phyloP scores from a whole-genome alignment of 495 filamentous ascomycete genomes.

The Penicillium soppii region DNA sequence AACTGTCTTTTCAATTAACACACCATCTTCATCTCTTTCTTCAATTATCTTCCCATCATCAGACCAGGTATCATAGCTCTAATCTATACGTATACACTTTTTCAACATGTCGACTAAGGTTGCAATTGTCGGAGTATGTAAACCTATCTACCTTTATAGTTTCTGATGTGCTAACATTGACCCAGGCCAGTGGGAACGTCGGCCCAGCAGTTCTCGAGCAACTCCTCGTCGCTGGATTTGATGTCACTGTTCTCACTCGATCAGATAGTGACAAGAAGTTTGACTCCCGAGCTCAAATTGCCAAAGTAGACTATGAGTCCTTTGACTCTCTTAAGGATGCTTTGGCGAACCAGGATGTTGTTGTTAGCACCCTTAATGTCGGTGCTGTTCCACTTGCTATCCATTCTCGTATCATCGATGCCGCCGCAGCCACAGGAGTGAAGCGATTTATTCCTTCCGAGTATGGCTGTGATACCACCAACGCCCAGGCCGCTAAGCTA shows the following conservation, averaged over 20 bases:
- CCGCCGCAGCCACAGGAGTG: constrained; percentile 57
- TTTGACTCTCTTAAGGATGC: constrained; percentile 44
- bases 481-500: constrained; percentile 33
- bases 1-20: too few relatives aligned
- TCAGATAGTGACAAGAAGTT: constrained; percentile 33
- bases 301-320: constrained; percentile 56
- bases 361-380: constrained; percentile 35
- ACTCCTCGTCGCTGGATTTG: constrained; percentile 54
- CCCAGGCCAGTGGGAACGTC: constrained; percentile 57
- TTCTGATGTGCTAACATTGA: neutral
- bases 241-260: constrained; percentile 59
- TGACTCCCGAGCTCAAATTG: constrained; percentile 40
- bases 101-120: constrained; percentile 4
- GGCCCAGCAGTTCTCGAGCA: constrained; percentile 55
- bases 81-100: neutral
- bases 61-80: neutral
- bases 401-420: constrained; percentile 57
- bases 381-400: constrained; percentile 22
- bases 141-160: neutral
- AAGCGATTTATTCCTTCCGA: constrained; percentile 64
- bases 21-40: neutral
- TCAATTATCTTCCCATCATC: neutral
- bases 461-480: constrained; percentile 54
- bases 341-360: constrained; percentile 38
- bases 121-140: constrained; percentile 3